Conservation (phyloP, 2,329 filamentous ascomycete species). For the Fusarium palustre region DNA sequence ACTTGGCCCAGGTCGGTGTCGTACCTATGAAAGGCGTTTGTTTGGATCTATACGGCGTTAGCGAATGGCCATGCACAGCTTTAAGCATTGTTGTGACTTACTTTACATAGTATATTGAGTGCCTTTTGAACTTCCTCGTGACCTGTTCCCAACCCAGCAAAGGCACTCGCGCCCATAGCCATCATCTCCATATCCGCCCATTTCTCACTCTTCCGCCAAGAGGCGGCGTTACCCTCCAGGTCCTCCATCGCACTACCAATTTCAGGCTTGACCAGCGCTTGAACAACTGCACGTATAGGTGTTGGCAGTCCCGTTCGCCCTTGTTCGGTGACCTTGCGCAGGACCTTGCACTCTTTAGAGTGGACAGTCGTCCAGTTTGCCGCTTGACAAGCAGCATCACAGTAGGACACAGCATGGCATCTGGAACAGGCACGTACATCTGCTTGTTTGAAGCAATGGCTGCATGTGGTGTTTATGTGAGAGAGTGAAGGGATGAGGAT, state of each 20-base stretch:
- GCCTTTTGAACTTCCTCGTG: slow-evolving; percentile 55
- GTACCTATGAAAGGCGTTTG: slow-evolving; percentile 70
- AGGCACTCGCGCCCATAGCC: slow-evolving; percentile 56
- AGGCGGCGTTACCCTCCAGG: slow-evolving; percentile 61
- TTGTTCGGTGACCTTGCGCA: slow-evolving; percentile 48
- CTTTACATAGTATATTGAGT: slow-evolving; percentile 66
- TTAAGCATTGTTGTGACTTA: slow-evolving; percentile 42
- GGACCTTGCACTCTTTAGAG: slow-evolving; percentile 65
- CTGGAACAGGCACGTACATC: slow-evolving; percentile 60
- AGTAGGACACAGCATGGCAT: slow-evolving; percentile 68
- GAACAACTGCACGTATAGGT: slow-evolving; percentile 65
- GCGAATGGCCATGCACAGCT: not conserved
- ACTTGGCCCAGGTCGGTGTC: slow-evolving; percentile 65
- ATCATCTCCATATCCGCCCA: slow-evolving; percentile 65
- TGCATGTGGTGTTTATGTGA: slow-evolving; percentile 59
- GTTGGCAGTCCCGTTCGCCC: slow-evolving; percentile 60
- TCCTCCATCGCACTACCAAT: slow-evolving; percentile 50
- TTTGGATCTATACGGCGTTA: slow-evolving; percentile 61
- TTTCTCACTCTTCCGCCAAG: slow-evolving; percentile 51
- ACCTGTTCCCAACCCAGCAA: slow-evolving; percentile 55
- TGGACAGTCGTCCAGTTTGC: slow-evolving; percentile 66
- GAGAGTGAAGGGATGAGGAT: slow-evolving; percentile 62
- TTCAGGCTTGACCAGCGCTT: slow-evolving; percentile 59
- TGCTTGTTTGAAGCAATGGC: slow-evolving; percentile 58
- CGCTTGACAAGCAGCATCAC: slow-evolving; percentile 64